Conservation (phyloP, 1,284 basidiomycete species). For the Cyathus pygmaeus region DNA sequence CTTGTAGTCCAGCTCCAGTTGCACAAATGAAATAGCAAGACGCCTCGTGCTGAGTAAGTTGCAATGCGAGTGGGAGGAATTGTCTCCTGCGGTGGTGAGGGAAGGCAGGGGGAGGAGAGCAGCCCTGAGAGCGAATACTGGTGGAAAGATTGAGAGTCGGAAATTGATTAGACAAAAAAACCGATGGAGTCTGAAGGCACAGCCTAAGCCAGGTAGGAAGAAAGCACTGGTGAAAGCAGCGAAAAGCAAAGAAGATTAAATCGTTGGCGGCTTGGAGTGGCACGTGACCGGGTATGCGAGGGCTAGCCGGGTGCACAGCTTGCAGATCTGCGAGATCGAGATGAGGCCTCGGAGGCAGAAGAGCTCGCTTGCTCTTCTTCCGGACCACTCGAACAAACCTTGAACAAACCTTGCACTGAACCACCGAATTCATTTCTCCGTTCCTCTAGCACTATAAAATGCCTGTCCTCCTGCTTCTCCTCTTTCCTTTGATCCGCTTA, state of each 20-base stretch:
- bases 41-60: too few relatives aligned
- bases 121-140: constrained; percentile 14
- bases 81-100: constrained; percentile 4
- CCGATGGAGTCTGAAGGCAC: constrained; percentile 13
- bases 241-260: too few relatives aligned
- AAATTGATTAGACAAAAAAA: constrained; percentile 20
- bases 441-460: constrained; percentile 37
- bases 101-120: neutral
- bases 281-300: constrained; percentile 26
- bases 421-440: constrained; percentile 17
- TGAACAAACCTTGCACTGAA: too few relatives aligned
- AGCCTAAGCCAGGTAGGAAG: constrained; percentile 10
- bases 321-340: too few relatives aligned
- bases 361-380: constrained; percentile 1
- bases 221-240: neutral
- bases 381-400: constrained; percentile 5
- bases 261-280: neutral
- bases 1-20: too few relatives aligned
- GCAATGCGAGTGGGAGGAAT: neutral
- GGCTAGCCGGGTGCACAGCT: neutral
- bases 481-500: constrained; percentile 43
- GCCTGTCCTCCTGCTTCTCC: constrained; percentile 17
- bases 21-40: too few relatives aligned
- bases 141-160: constrained; percentile 12
- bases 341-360: too few relatives aligned